These are phyloP conservation scores for Candida labiduridarum DNA, from an alignment of 1,139 yeast genomes.

Conservation along the genomic window DNA sequence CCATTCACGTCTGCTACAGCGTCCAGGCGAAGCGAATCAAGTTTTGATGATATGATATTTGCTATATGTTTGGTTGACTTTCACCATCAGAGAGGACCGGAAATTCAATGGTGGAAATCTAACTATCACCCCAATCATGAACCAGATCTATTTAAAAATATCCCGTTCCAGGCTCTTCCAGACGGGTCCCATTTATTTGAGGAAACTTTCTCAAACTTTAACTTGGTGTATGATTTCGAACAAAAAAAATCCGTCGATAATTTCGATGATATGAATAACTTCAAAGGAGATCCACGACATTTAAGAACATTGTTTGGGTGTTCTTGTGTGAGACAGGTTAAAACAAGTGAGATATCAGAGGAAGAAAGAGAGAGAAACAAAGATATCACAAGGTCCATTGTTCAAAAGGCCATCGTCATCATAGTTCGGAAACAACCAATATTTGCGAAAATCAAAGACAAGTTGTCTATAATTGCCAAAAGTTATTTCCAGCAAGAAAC, in stretches of 20 bases:
- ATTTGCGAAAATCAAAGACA: constrained; percentile 85
- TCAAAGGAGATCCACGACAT: constrained; percentile 46
- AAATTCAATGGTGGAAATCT: constrained; percentile 89
- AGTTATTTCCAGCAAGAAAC: constrained; percentile 82
- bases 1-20: constrained; percentile 25
- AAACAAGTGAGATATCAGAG: constrained; percentile 56
- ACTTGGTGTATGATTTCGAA: constrained; percentile 72
- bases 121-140: constrained; percentile 47
- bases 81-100: constrained; percentile 94
- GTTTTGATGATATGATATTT: constrained; percentile 52
- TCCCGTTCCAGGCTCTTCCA: constrained; percentile 93
- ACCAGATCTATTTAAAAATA: constrained; percentile 72
- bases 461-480: constrained; percentile 84
- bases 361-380: constrained; percentile 53
- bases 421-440: constrained; percentile 79
- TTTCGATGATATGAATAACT: constrained; percentile 46
- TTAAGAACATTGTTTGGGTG: constrained; percentile 86
- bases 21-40: constrained; percentile 5
- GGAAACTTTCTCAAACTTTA: constrained; percentile 91
- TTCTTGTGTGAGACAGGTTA: constrained; percentile 86
- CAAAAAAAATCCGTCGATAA: constrained; percentile 48
- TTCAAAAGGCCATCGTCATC: constrained; percentile 92
- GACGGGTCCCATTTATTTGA: constrained; percentile 93
- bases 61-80: constrained; percentile 92
- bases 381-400: constrained; percentile 83